Conservation (phyloP, 345 rosid genomes). For the Salix koriyanagi region DNA sequence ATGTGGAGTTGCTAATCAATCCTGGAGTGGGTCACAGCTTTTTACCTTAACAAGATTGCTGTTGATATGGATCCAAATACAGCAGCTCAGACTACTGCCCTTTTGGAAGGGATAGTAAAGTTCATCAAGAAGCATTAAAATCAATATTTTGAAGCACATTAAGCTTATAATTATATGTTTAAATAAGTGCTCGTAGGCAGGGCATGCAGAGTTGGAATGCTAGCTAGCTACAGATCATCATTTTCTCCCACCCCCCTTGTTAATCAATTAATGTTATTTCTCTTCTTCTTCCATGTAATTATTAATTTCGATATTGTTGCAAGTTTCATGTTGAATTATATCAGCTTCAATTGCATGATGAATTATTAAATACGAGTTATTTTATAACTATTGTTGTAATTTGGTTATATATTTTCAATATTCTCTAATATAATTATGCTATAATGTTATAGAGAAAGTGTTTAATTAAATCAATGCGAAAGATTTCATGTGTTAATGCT, state of each 20-base stretch:
- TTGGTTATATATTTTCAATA: too few relatives aligned
- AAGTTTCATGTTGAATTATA: background rate
- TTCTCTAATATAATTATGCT: too few relatives aligned
- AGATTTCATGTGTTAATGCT: too few relatives aligned
- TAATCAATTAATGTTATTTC: background rate
- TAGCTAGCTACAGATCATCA: background rate
- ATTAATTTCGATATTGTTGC: background rate
- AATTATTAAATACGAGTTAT: too few relatives aligned
- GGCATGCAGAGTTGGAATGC: background rate
- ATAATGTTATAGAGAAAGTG: too few relatives aligned
- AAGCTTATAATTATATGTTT: background rate
- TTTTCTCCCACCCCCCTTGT: background rate
- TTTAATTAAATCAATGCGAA: too few relatives aligned
- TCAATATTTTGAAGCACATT: background rate
- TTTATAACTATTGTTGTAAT: too few relatives aligned
- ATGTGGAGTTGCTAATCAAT: slow-evolving; percentile 43
- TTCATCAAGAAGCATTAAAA: slow-evolving; percentile 35
- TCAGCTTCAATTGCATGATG: too few relatives aligned
- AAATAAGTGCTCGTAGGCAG: background rate
- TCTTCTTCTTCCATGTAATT: background rate
- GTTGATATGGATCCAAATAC: slow-evolving; percentile 43
- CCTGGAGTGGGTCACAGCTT: slow-evolving; percentile 58
- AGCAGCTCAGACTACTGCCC: slow-evolving; percentile 26
- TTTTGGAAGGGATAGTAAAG: slow-evolving; percentile 33
- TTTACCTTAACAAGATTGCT: slow-evolving; percentile 54